Conservation (phyloP, 2,329 filamentous ascomycete species). For the Pseudopyricularia cyperi region DNA sequence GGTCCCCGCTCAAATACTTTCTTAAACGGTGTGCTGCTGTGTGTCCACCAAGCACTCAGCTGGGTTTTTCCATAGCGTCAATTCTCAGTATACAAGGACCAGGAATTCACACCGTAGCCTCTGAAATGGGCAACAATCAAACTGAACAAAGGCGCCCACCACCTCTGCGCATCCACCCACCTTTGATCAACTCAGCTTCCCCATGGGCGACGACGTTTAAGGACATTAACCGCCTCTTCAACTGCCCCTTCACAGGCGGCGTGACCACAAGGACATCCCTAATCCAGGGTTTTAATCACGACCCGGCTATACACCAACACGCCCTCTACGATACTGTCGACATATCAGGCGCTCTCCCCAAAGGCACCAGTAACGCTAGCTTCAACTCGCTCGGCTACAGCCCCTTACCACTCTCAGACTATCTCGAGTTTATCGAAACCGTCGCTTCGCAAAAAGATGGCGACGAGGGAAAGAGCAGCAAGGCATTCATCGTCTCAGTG, state of each 20-base stretch:
- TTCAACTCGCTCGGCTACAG: constrained; percentile 68
- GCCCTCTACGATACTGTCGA: constrained; percentile 41
- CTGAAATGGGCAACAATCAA: neutral
- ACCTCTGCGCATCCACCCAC: constrained; percentile 42
- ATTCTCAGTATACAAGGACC: too few relatives aligned
- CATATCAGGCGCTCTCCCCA: constrained; percentile 2
- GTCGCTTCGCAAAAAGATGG: constrained; percentile 19
- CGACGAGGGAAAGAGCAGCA: constrained; percentile 15
- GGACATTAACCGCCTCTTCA: constrained; percentile 49
- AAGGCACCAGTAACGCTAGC: constrained; percentile 23
- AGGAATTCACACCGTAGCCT: too few relatives aligned
- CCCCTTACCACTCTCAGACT: constrained; percentile 44
- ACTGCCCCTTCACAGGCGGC: constrained; percentile 51
- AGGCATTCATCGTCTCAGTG: constrained; percentile 58
- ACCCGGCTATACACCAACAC: constrained; percentile 47
- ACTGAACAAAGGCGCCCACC: constrained; percentile 21
- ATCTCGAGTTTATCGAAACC: constrained; percentile 41
- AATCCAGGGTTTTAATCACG: constrained; percentile 49
- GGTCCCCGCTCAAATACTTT: too few relatives aligned
- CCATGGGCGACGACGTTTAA: constrained; percentile 59
- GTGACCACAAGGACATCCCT: constrained; percentile 63
- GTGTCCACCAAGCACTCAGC: too few relatives aligned
- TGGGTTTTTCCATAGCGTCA: too few relatives aligned
- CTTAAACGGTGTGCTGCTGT: too few relatives aligned
- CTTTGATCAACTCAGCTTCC: constrained; percentile 61